A percentile compares a stretch with the other conserved stretches of the same genome.
These are phyloP conservation scores for Bombardia bombarda DNA, from an alignment of 495 filamentous ascomycete species.

Conservation along the genomic window DNA sequence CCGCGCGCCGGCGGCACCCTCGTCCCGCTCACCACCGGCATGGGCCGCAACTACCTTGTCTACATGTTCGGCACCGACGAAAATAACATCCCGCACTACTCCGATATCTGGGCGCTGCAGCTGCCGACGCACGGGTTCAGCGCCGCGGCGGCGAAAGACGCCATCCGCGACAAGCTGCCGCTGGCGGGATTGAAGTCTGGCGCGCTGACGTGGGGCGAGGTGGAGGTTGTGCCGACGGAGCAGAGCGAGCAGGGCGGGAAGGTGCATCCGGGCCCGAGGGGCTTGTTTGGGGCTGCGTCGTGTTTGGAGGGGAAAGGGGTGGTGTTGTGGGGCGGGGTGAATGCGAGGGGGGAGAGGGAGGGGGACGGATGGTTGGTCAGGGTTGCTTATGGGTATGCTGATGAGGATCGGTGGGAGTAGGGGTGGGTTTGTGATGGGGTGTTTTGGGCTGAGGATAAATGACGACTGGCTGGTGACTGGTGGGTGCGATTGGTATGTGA, in stretches of 20 bases:
- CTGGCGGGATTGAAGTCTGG: constrained; percentile 19
- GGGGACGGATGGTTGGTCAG: constrained; percentile 43
- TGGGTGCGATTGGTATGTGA: no score
- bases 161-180: constrained; percentile 30
- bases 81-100: constrained; percentile 15
- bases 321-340: constrained; percentile 45
- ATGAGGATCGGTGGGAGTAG: constrained; percentile 19
- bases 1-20: constrained; percentile 36
- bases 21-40: constrained; percentile 39
- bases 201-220: constrained; percentile 38
- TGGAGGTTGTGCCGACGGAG: constrained; percentile 33
- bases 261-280: constrained; percentile 44
- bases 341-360: constrained; percentile 39
- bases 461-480: no score
- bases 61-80: constrained; percentile 38
- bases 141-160: constrained; percentile 44
- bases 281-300: constrained; percentile 35
- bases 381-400: constrained; percentile 25
- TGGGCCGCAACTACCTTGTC: constrained; percentile 43
- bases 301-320: constrained; percentile 34
- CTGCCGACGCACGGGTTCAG: constrained; percentile 34
- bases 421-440: no score
- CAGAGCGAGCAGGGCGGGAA: constrained; percentile 35
- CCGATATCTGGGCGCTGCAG: constrained; percentile 46
- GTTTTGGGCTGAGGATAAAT: no score